Evolutionary conservation across 495 filamentous ascomycete genomes (phyloP).

Genomic region (Xylaria sp.): DNA sequence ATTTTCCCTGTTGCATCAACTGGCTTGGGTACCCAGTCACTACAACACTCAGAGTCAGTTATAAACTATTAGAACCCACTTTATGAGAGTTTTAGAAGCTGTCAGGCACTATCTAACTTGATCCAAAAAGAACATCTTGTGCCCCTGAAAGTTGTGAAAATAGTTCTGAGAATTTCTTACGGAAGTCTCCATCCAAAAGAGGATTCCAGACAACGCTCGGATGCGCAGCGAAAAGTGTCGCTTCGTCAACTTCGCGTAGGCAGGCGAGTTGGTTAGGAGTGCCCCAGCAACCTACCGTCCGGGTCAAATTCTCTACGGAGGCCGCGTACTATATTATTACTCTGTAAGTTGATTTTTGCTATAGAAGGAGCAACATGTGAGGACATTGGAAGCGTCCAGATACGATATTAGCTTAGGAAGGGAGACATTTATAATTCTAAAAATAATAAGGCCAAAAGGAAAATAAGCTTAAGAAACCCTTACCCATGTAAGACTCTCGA

Average conservation of each 20-base stretch:
- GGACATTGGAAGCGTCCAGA: not conserved
- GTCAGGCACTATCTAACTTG: not conserved
- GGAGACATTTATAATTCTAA: not conserved
- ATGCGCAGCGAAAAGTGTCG: constrained; percentile 51
- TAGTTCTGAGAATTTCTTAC: not conserved
- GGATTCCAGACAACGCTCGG: constrained; percentile 49
- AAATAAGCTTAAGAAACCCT: not conserved
- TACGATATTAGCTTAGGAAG: not conserved
- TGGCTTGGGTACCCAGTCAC: constrained; percentile 41
- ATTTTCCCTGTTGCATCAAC: constrained; percentile 27
- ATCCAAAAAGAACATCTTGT: not conserved
- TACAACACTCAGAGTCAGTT: not conserved
- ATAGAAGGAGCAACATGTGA: not conserved
- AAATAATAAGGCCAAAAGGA: not conserved
- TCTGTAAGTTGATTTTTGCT: not conserved
- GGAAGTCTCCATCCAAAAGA: constrained; percentile 58
- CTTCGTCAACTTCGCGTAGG: constrained; percentile 55
- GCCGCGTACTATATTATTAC: constrained; percentile 35
- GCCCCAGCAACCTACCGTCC: constrained; percentile 46
- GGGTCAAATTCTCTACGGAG: constrained; percentile 50
- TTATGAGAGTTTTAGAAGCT: not conserved
- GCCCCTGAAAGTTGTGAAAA: not conserved
- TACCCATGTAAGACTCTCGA: constrained; percentile 25
- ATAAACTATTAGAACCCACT: not conserved
- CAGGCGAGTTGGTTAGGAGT: constrained; percentile 53